These are phyloP conservation scores for Serendipita vermifera DNA, from an alignment of 768 basidiomycete genomes.

Conservation along the genomic window DNA sequence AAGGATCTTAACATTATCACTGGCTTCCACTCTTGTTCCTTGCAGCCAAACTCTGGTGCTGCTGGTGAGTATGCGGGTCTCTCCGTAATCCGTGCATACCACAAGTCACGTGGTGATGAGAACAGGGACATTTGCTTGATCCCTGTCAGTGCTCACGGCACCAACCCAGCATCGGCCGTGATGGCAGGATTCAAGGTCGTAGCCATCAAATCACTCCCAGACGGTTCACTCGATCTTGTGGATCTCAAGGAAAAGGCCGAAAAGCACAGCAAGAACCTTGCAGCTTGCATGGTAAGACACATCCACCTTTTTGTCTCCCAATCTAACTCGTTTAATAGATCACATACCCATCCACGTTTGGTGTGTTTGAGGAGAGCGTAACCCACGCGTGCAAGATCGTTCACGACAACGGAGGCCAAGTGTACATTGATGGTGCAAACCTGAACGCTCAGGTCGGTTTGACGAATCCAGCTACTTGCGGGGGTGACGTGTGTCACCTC, in stretches of 20 bases:
- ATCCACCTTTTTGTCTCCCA: background rate
- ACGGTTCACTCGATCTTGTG: constrained; percentile 79
- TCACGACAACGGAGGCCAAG: constrained; percentile 90
- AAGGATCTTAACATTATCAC: constrained; percentile 84
- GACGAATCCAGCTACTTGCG: constrained; percentile 87
- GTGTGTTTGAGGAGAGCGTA: constrained; percentile 91
- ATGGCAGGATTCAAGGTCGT: constrained; percentile 98
- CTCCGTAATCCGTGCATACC: constrained; percentile 85
- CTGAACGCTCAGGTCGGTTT: constrained; percentile 88
- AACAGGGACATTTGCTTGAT: constrained; percentile 87
- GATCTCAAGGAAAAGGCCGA: constrained; percentile 82
- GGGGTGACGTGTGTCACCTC: constrained; percentile 95
- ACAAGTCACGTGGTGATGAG: constrained; percentile 72
- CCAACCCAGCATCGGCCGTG: constrained; percentile 93
- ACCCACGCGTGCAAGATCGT: constrained; percentile 79
- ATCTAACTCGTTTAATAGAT: constrained; percentile 37
- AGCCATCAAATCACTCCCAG: constrained; percentile 73
- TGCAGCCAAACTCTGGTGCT: constrained; percentile 99
- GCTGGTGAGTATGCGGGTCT: constrained; percentile 97
- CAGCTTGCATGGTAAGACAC: constrained; percentile 77
- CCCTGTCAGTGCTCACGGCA: constrained; percentile 93
- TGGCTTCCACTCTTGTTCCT: constrained; percentile 87
- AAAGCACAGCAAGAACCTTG: constrained; percentile 80
- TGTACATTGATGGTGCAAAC: constrained; percentile 94
- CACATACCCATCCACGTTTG: constrained; percentile 94